Evolutionary conservation across 169 alveolate genomes (phyloP).

Genomic region (Eimeria sp.): DNA sequence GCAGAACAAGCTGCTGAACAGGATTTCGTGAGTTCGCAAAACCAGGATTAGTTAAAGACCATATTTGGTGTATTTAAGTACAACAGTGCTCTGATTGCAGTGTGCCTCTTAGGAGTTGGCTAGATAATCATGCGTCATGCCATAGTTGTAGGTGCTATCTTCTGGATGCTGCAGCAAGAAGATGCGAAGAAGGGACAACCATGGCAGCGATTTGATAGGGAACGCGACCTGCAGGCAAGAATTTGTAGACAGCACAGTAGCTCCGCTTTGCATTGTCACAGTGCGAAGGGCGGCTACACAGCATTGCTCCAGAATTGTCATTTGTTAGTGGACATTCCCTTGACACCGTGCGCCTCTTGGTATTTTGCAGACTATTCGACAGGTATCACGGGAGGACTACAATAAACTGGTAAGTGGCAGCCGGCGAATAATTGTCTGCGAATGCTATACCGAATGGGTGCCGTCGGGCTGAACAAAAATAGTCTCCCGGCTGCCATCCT

Average conservation of each 20-base stretch:
- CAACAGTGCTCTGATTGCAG: not conserved
- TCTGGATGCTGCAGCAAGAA: constrained; percentile 61
- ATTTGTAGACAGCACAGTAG: not conserved
- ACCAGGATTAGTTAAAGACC: not conserved
- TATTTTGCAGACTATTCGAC: not conserved
- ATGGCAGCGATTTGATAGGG: constrained; percentile 83
- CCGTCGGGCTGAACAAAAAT: not conserved
- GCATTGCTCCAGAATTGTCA: not conserved
- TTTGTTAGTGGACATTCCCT: not conserved
- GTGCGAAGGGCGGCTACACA: not conserved
- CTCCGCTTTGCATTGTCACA: not conserved
- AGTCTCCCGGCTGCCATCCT: not conserved
- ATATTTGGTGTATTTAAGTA: not conserved
- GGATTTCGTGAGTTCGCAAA: constrained; percentile 36
- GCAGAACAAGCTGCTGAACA: constrained; percentile 77
- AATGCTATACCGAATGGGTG: not conserved
- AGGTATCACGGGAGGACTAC: constrained; percentile 54
- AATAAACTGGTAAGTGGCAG: constrained; percentile 45
- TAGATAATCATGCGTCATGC: not conserved
- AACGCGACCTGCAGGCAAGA: constrained; percentile 77
- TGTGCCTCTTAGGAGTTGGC: not conserved
- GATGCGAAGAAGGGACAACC: constrained; percentile 80
- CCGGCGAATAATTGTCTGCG: not conserved
- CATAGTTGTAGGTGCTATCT: not conserved
- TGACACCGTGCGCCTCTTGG: not conserved